Conservation (phyloP, 2,329 filamentous ascomycete genomes). For the Colletotrichum coccodes region DNA sequence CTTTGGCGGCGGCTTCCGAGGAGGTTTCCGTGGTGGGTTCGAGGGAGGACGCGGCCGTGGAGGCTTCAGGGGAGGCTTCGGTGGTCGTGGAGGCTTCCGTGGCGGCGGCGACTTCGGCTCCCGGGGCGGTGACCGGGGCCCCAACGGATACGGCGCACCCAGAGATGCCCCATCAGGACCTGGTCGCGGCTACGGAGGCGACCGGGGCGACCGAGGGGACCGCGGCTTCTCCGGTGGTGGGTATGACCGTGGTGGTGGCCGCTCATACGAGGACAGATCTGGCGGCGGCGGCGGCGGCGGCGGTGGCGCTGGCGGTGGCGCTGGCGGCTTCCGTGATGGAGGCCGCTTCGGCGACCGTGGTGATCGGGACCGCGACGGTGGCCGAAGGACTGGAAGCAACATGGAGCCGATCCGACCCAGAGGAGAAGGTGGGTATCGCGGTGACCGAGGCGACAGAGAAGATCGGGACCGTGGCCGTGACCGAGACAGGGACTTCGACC, state of each 20-base stretch:
- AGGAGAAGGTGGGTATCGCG: constrained; percentile 66
- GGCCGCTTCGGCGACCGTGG: constrained; percentile 41
- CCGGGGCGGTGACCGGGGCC: constrained; percentile 49
- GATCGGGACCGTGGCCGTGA: constrained; percentile 59
- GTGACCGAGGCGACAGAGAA: constrained; percentile 41
- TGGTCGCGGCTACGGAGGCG: constrained; percentile 51
- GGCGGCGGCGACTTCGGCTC: constrained; percentile 58
- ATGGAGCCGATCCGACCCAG: constrained; percentile 81
- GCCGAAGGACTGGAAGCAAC: constrained; percentile 77
- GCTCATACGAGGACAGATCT: constrained; percentile 69
- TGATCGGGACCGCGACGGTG: constrained; percentile 40
- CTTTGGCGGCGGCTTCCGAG: constrained; percentile 63
- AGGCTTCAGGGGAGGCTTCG: constrained; percentile 58
- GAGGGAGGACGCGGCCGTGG: constrained; percentile 46
- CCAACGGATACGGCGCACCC: constrained; percentile 63
- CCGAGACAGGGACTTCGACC: constrained; percentile 63
- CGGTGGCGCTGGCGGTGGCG: constrained; percentile 58
- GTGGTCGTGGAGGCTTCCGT: constrained; percentile 64
- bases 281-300: constrained; percentile 46
- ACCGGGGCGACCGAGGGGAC: constrained; percentile 56
- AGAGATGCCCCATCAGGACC: constrained; percentile 71
- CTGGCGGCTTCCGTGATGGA: constrained; percentile 53
- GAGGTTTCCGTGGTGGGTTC: constrained; percentile 54
- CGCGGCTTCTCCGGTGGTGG: constrained; percentile 58
- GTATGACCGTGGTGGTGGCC: constrained; percentile 66